Base-by-base conservation (phyloP, 2,329 filamentous ascomycete species). In the Colletotrichum gloeosporioides region DNA sequence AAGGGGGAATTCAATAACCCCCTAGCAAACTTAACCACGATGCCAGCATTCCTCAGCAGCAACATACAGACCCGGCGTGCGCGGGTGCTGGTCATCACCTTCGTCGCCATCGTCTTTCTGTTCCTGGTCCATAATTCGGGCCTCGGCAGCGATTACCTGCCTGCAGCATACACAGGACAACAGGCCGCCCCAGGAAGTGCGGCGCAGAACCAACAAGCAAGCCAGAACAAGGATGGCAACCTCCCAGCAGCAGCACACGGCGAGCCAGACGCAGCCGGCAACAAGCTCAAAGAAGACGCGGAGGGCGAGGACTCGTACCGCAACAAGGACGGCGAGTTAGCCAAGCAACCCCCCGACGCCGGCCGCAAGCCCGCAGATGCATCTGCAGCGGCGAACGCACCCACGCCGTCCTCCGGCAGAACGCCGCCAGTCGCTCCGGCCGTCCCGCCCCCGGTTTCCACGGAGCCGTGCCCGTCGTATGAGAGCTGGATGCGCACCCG, bases 1-100 rank as follows among this genome's bases (percentile, higher is more conserved):
- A 15, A 29, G 15, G 31, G 31, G 16, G n/a, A 3, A 15, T 8
- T 32, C n/a, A 64, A 3, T 64, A 22, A 27, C 13, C 22, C 61
- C 6, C 62, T 18, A 16, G 13, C n/a, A 62, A 8, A 18, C 22
- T 25, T 53, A 6, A 32, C 34, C 39, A 66, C 31, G n/a, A 75
- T 77, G 75, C 71, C 75, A 4, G 66, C 75, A 29, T 75, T 77
- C 44, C 71, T 75, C 15, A 67, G n/a, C 61, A 61, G 75, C 66
- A 55, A 36, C 36, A 62, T 62, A 1, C 15, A 63, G 66, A 69
- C 59, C 10, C 59, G 71, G 8, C 75, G 75, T 61, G 67, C 53
- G 16, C 75, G 71, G 61, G 18, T 77, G 18, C 9, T 75, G 15
- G 34, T 49, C 61, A 55, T 75, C 36, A 31, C 75, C 53, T 22